phyloP scores from a whole-genome alignment of 129 eudicot genomes.

The sunflower (Helianthus annuus) region DNA sequence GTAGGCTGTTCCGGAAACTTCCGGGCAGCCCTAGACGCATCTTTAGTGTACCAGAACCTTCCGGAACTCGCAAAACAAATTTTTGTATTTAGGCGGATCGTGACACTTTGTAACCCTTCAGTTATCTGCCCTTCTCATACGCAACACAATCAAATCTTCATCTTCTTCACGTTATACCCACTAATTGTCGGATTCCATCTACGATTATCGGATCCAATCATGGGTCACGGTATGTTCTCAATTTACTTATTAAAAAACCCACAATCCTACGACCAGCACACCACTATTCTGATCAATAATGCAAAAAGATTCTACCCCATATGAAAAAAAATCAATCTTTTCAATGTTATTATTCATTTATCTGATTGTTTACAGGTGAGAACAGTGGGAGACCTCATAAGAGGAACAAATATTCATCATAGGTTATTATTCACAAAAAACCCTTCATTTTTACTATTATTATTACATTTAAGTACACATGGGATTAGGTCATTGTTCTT shows the following conservation, averaged over 20 bases:
- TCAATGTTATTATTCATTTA: not conserved
- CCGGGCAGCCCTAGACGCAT: too few relatives aligned
- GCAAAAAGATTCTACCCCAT: slow-evolving; percentile 11
- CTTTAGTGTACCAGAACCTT: too few relatives aligned
- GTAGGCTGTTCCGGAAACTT: too few relatives aligned
- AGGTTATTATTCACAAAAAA: slow-evolving; percentile 49
- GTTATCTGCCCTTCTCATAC: slow-evolving; percentile 6
- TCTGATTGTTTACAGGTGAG: slow-evolving; percentile 58
- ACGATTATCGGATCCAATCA: slow-evolving; percentile 20
- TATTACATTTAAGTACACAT: not conserved
- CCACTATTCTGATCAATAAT: not conserved
- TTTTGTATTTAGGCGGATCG: too few relatives aligned
- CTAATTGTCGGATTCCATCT: slow-evolving; percentile 23
- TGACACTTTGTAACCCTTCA: slow-evolving; percentile 13
- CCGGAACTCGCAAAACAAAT: too few relatives aligned
- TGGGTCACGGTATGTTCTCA: slow-evolving; percentile 37
- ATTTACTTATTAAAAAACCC: not conserved
- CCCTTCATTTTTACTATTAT: not conserved
- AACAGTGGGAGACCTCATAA: slow-evolving; percentile 71
- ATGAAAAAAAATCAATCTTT: slow-evolving; percentile 3
- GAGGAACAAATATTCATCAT: slow-evolving; percentile 61
- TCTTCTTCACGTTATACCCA: slow-evolving; percentile 2
- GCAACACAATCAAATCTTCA: not conserved
- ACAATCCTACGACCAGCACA: slow-evolving; percentile 8
- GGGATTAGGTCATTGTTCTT: not conserved